These are phyloP conservation scores for Meira nashicola DNA, from an alignment of 1,284 basidiomycete genomes.

Conservation along the genomic window DNA sequence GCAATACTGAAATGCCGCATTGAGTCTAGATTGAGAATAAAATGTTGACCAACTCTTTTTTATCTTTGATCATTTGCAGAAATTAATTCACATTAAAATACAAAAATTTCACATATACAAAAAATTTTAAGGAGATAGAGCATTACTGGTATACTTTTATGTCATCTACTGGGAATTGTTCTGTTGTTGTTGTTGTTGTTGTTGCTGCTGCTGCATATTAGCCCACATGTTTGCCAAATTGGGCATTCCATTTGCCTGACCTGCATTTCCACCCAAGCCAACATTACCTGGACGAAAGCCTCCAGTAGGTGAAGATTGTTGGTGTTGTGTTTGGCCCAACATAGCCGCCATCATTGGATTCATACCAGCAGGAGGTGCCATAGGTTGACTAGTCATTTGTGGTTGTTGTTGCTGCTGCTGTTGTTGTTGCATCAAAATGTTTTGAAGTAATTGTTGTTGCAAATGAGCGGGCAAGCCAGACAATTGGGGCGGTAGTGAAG, in stretches of 20 bases:
- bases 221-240: too few relatives aligned
- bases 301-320: constrained; percentile 2
- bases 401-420: constrained; percentile 12
- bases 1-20: constrained; percentile 26
- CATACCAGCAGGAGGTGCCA: neutral
- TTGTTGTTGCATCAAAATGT: constrained; percentile 6
- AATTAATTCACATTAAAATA: neutral
- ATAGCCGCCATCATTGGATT: neutral
- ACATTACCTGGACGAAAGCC: neutral
- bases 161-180: neutral
- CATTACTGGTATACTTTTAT: neutral
- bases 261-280: neutral
- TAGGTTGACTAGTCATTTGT: neutral
- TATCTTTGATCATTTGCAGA: neutral
- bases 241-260: too few relatives aligned
- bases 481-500: neutral
- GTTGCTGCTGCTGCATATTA: neutral
- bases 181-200: neutral
- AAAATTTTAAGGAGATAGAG: too few relatives aligned
- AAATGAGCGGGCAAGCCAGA: constrained; percentile 7
- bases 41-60: too few relatives aligned
- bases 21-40: too few relatives aligned
- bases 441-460: constrained; percentile 10
- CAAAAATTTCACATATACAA: neutral
- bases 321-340: neutral